Conservation (phyloP, 441 rosid genomes). For the Geranium incanum region DNA sequence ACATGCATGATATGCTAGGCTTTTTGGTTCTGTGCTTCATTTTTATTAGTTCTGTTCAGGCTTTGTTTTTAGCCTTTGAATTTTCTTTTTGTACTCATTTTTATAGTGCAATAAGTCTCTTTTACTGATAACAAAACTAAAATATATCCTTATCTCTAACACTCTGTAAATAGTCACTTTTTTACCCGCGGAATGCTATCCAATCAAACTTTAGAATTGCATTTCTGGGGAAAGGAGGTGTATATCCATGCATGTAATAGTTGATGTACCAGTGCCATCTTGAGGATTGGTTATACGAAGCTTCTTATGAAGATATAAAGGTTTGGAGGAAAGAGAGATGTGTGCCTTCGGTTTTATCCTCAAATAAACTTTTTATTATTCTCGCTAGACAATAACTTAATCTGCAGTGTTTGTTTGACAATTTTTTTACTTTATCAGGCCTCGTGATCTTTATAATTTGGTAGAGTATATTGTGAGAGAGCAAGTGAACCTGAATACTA, state of each 20-base stretch:
- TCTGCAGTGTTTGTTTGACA: neutral
- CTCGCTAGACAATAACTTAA: neutral
- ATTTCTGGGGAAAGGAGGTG: neutral
- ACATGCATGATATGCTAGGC: no score
- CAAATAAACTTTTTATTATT: neutral
- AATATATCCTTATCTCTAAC: neutral
- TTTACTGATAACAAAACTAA: no score
- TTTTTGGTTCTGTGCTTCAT: no score
- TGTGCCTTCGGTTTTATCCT: neutral
- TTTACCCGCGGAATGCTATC: neutral
- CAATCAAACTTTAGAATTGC: neutral
- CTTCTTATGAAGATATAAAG: neutral
- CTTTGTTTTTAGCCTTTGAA: no score
- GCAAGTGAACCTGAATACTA: neutral
- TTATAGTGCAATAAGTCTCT: no score
- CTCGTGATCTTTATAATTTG: neutral
- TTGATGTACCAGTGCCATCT: neutral
- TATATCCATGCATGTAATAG: neutral
- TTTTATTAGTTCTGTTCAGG: no score
- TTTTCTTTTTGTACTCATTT: no score
- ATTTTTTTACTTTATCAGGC: neutral
- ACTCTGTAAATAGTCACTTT: neutral
- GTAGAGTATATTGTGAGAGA: constrained; percentile 2
- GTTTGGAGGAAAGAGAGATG: neutral
- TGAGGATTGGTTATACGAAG: neutral